Percentiles rank a stretch among this genome's conserved stretches.
phyloP scores from a whole-genome alignment of 1,284 basidiomycete species.

The Vanrija humicola region DNA sequence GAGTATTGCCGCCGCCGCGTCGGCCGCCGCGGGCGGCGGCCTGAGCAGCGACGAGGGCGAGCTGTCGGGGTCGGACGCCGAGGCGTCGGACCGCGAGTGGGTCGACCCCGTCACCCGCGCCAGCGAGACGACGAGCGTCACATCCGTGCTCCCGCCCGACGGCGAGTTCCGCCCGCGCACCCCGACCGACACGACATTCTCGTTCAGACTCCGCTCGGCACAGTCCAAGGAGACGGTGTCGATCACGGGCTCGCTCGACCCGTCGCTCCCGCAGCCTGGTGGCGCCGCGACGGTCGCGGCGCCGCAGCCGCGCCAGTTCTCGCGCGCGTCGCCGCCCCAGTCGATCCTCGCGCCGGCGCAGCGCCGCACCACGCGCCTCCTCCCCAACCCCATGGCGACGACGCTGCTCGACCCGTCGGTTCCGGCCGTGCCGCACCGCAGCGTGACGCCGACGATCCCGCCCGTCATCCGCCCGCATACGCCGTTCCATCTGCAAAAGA shows the following conservation, averaged over 20 bases:
- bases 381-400: conserved; percentile 42
- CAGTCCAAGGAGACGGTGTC: conserved; percentile 17
- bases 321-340: conserved; percentile 4
- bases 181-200: conserved; percentile 20
- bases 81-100: conserved; percentile 26
- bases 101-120: conserved; percentile 44
- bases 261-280: background rate
- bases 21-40: background rate
- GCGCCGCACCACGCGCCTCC: conserved; percentile 21
- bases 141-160: conserved; percentile 16
- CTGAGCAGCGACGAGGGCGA: conserved; percentile 13
- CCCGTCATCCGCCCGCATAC: conserved; percentile 49
- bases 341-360: conserved; percentile 5
- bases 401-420: conserved; percentile 44
- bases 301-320: conserved; percentile 19
- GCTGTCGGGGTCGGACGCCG: conserved; percentile 12
- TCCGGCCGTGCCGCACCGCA: conserved; percentile 44
- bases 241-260: conserved; percentile 6
- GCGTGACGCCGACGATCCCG: conserved; percentile 8
- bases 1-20: background rate
- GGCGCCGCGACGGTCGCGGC: conserved; percentile 3
- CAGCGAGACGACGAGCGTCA: conserved; percentile 17
- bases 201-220: conserved; percentile 35
- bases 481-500: conserved; percentile 78
- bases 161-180: conserved; percentile 22